phyloP scores from a whole-genome alignment of 495 filamentous ascomycete species.

The Hypoxylon rickii region DNA sequence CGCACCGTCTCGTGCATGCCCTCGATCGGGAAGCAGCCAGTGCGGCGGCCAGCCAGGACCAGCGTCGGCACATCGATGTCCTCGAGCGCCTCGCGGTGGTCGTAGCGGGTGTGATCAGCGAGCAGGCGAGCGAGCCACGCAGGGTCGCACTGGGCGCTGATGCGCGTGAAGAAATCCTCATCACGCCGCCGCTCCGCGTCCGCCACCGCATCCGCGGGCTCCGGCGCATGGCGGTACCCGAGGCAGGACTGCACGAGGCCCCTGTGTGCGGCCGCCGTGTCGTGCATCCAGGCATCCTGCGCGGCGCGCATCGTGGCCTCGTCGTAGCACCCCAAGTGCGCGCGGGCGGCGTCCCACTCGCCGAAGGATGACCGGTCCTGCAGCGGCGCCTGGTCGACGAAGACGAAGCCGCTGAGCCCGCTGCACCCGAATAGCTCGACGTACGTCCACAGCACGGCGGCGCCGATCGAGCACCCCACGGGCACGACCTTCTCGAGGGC shows the following conservation, averaged over 20 bases:
- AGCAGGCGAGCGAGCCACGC: conserved; percentile 50
- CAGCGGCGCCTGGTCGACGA: conserved; percentile 54
- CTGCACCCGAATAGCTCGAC: conserved; percentile 44
- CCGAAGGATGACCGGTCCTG: conserved; percentile 43
- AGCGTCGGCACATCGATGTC: conserved; percentile 36
- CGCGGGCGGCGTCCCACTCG: conserved; percentile 34
- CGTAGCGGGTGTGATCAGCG: conserved; percentile 52
- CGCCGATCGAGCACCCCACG: conserved; percentile 52
- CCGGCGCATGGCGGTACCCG: conserved; percentile 41
- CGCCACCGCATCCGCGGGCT: conserved; percentile 11
- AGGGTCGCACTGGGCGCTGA: conserved; percentile 43
- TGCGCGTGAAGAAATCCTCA: conserved; percentile 46
- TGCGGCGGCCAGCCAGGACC: conserved; percentile 47
- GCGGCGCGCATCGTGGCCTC: conserved; percentile 41
- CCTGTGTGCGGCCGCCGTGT: conserved; percentile 31
- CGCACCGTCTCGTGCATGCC: conserved; percentile 47
- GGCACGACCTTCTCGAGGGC: conserved; percentile 26
- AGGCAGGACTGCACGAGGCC: conserved; percentile 47
- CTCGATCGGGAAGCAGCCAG: conserved; percentile 50
- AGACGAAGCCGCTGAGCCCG: conserved; percentile 42
- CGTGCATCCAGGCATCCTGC: conserved; percentile 40
- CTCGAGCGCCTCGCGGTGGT: conserved; percentile 51
- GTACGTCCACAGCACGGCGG: conserved; percentile 52
- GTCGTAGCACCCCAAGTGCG: conserved; percentile 46
- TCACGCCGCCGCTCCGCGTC: conserved; percentile 34